These are phyloP conservation scores for Zymoseptoria passerinii DNA, from an alignment of 2,329 filamentous ascomycete genomes.

Conservation along the genomic window DNA sequence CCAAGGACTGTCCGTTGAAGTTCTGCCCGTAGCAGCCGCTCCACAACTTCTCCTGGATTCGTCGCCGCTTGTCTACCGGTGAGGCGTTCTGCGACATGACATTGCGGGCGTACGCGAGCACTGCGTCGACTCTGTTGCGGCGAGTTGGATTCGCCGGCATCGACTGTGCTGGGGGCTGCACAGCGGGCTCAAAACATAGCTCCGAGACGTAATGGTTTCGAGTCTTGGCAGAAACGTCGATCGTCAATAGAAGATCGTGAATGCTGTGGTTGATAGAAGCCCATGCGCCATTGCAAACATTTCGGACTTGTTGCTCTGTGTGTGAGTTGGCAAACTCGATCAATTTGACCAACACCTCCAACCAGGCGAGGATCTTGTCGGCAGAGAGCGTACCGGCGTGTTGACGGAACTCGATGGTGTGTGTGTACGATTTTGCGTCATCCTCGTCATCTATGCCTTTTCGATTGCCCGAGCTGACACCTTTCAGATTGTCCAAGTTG, in stretches of 20 bases:
- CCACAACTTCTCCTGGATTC: slow-evolving; percentile 10
- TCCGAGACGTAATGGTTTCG: background rate
- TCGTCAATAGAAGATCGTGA: slow-evolving; percentile 4
- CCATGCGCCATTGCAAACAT: slow-evolving; percentile 5
- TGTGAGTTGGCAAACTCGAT: slow-evolving; percentile 7
- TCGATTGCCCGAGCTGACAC: no score
- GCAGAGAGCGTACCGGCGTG: slow-evolving; percentile 4
- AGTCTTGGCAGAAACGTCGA: background rate
- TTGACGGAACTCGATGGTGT: background rate
- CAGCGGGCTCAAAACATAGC: no score
- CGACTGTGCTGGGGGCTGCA: no score
- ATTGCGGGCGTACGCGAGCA: background rate
- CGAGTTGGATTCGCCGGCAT: background rate
- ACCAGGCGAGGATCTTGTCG: slow-evolving; percentile 22
- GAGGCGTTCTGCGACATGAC: background rate
- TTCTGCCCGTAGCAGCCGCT: slow-evolving; percentile 10
- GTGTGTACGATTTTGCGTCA: background rate
- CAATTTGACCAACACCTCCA: slow-evolving; percentile 14
- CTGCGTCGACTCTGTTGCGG: background rate
- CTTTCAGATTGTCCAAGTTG: slow-evolving; percentile 3
- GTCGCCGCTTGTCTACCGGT: background rate
- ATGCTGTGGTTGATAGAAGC: background rate
- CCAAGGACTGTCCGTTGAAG: no score
- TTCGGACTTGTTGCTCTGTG: background rate
- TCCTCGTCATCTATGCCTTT: no score